Evolutionary conservation across 2,329 filamentous ascomycete genomes (phyloP).

Genomic region (Calonectria honghensis): DNA sequence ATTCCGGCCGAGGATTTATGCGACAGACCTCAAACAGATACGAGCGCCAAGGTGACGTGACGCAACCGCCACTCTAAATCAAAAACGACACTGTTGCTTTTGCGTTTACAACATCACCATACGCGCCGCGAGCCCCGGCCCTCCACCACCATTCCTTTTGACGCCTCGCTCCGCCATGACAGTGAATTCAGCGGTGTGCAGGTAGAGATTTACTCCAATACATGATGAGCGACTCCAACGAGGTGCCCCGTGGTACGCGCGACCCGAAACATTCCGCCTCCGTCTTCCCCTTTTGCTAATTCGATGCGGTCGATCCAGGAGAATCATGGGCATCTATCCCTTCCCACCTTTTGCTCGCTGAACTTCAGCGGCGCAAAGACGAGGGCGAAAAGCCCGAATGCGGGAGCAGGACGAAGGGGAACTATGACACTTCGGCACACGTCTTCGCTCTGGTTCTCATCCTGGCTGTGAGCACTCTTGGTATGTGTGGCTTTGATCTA

Average conservation of each 20-base stretch:
- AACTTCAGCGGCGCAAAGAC: slow-evolving; percentile 69
- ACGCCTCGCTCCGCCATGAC: slow-evolving; percentile 54
- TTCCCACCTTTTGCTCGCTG: slow-evolving; percentile 71
- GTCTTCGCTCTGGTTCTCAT: slow-evolving; percentile 82
- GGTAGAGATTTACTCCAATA: slow-evolving; percentile 44
- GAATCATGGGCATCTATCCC: slow-evolving; percentile 69
- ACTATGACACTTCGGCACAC: slow-evolving; percentile 80
- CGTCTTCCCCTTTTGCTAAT: slow-evolving; percentile 48
- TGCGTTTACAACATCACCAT: slow-evolving; percentile 18
- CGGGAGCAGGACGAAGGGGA: slow-evolving; percentile 70
- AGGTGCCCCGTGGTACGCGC: slow-evolving; percentile 49
- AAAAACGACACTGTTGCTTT: slow-evolving; percentile 38
- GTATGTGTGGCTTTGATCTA: slow-evolving; percentile 60
- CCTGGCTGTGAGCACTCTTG: slow-evolving; percentile 74
- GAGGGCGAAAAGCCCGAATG: slow-evolving; percentile 68
- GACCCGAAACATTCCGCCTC: neutral
- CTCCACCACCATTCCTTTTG: slow-evolving; percentile 40
- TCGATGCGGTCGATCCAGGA: slow-evolving; percentile 48
- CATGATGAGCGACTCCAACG: slow-evolving; percentile 47
- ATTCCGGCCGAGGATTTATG: slow-evolving; percentile 46
- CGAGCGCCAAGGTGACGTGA: slow-evolving; percentile 48
- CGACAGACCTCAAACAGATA: slow-evolving; percentile 48
- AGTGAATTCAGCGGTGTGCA: slow-evolving; percentile 45
- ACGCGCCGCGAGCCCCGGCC: slow-evolving; percentile 5
- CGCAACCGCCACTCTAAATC: slow-evolving; percentile 48